Base-by-base conservation (phyloP, 2,329 filamentous ascomycete species). In the Coleophoma crateriformis region DNA sequence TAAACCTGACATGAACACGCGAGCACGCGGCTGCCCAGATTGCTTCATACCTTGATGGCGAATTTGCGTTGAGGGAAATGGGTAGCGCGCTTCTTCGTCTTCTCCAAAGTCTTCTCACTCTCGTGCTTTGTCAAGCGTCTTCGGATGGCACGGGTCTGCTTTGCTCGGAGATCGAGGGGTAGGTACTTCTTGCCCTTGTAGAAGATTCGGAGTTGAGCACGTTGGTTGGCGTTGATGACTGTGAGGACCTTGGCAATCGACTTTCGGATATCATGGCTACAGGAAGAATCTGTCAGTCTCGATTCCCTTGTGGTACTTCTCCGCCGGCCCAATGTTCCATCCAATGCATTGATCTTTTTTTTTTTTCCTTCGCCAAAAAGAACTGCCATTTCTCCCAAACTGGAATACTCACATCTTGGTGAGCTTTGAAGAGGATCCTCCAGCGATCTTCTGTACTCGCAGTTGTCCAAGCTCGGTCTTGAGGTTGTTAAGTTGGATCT, bases 141-240 rank as follows among this genome's bases (percentile, higher is more conserved):
- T 71, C 94, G 90, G 78, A 97, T 95, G 71, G 91, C 94, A 68
- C 94, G 91, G 71, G 94, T 99, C 81, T 94, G 85, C 88, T 97
- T 97, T 72, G 90, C 77, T 76, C 94, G 89, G 80, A 99, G 91
- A 76, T 99, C 95, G 73, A 99, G 90, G 61, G 94, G 94, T 60
- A 90, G 78, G 84, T 96, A 96, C 84, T 96, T 97, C 89, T 97
- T 97, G 86, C 87, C 88, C 84, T 96, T 95, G 86, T 99, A 99
- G 88, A 97, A 97, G 64, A 97, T 82, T 68, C 91, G 90, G 68
- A 99, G 90, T 80, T 97, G 91, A 64, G 90, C 82, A 74, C 95
- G 88, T 82, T 99, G 94, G 85, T 95, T 97, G 77, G 90, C 87
- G 84, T 97, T 99, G 86, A 99, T 96, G 80, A 99, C 84, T 75